These are phyloP conservation scores for Isoetes engelmannii DNA, from an alignment of 83 land plant species.

Conservation along the genomic window DNA sequence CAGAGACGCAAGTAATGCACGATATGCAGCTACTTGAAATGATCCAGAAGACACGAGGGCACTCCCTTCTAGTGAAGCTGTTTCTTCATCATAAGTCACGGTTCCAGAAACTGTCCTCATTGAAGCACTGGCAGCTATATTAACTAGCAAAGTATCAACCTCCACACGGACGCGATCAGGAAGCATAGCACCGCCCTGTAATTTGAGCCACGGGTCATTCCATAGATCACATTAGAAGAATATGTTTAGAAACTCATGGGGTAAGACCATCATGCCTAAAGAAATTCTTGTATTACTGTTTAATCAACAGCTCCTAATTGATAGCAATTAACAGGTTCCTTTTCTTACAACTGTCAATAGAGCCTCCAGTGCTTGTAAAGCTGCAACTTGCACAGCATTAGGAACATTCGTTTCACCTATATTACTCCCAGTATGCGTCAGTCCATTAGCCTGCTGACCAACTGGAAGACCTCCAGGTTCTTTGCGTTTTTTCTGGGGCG, in stretches of 20 bases:
- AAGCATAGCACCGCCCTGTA: conserved; percentile 68
- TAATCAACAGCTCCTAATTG: too few species aligned
- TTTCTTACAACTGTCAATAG: conserved; percentile 62
- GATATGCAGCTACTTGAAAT: conserved; percentile 74
- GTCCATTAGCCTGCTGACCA: conserved; percentile 17
- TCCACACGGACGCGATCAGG: conserved; percentile 65
- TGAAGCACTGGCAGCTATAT: conserved; percentile 53
- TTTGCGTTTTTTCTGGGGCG: conserved; percentile 55
- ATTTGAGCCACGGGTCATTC: too few species aligned
- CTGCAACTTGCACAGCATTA: conserved; percentile 55
- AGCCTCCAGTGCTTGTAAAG: conserved; percentile 63
- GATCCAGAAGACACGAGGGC: conserved; percentile 33
- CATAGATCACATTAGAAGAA: too few species aligned
- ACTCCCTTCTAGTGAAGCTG: conserved; percentile 22
- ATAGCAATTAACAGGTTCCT: neutral
- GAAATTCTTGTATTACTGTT: too few species aligned
- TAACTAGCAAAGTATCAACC: conserved; percentile 56
- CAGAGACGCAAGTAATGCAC: conserved; percentile 70
- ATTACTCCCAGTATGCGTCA: conserved; percentile 17
- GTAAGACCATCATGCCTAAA: too few species aligned
- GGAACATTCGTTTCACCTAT: conserved; percentile 19
- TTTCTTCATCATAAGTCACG: conserved; percentile 28
- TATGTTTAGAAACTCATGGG: too few species aligned
- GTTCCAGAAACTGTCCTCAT: conserved; percentile 16
- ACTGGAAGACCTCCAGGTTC: conserved; percentile 28